Conservation (phyloP, 2,329 filamentous ascomycete species). For the Hypoxylon sp. region DNA sequence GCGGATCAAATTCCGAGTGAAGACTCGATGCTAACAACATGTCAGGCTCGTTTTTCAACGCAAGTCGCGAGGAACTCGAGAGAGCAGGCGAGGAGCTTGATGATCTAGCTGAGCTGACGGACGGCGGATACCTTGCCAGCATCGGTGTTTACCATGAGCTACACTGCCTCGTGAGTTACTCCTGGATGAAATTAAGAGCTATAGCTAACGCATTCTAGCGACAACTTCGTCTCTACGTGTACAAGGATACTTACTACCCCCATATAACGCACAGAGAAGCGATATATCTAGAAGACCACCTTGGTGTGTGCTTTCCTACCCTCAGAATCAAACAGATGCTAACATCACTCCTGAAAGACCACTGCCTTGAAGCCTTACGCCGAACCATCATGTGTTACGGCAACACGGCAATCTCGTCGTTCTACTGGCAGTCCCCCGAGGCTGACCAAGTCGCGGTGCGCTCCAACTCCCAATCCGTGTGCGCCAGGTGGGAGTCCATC, state of each 20-base stretch:
- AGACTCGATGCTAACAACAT: constrained; percentile 1
- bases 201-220: constrained; percentile 17
- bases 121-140: constrained; percentile 25
- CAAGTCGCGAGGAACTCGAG: constrained; percentile 20
- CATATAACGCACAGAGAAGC: constrained; percentile 19
- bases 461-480: constrained; percentile 27
- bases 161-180: constrained; percentile 28
- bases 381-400: constrained; percentile 32
- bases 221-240: constrained; percentile 34
- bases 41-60: constrained; percentile 31
- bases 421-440: constrained; percentile 20
- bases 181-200: too few relatives aligned
- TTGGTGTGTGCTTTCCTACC: constrained; percentile 21
- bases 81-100: constrained; percentile 25
- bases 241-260: constrained; percentile 28
- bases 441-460: constrained; percentile 15
- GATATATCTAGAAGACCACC: constrained; percentile 10
- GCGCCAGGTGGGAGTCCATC: constrained; percentile 31
- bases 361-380: constrained; percentile 33
- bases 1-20: neutral
- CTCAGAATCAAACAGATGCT: neutral
- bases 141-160: constrained; percentile 35
- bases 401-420: constrained; percentile 26
- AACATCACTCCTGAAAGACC: constrained; percentile 16
- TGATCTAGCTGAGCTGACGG: constrained; percentile 19